Evolutionary conservation across 257 asterid species (phyloP).

Genomic region (Schizonepeta tenuifolia): DNA sequence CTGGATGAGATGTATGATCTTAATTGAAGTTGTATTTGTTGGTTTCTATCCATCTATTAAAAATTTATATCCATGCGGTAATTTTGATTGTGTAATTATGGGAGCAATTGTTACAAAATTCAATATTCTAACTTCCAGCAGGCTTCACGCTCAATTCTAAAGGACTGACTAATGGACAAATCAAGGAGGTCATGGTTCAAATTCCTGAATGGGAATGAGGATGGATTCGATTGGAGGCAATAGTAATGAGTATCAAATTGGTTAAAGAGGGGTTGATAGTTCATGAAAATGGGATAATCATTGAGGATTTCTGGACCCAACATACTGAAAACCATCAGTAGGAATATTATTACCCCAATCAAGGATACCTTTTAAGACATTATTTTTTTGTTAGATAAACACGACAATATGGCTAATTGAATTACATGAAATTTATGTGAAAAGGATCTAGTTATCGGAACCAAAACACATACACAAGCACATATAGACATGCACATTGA

Average conservation of each 20-base stretch:
- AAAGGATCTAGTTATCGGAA: neutral
- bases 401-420: neutral
- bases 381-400: neutral
- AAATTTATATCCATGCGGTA: neutral
- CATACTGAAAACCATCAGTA: neutral
- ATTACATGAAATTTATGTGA: no score
- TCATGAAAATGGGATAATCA: neutral
- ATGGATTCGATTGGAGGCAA: neutral
- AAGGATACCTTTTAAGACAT: neutral
- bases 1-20: neutral
- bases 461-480: neutral
- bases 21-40: neutral
- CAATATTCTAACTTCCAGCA: neutral
- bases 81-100: no score
- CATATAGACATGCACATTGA: neutral
- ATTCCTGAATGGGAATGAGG: neutral
- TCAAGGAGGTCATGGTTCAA: neutral
- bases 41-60: neutral
- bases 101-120: no score
- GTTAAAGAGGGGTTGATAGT: neutral
- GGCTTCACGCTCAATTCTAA: neutral
- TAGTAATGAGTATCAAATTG: neutral
- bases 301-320: neutral
- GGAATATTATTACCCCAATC: neutral
- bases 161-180: neutral